Percentiles rank a stretch among this genome's conserved stretches.
These are phyloP conservation scores for Cyberlindnera maritima DNA, from an alignment of 805 yeast genomes.

Conservation along the genomic window DNA sequence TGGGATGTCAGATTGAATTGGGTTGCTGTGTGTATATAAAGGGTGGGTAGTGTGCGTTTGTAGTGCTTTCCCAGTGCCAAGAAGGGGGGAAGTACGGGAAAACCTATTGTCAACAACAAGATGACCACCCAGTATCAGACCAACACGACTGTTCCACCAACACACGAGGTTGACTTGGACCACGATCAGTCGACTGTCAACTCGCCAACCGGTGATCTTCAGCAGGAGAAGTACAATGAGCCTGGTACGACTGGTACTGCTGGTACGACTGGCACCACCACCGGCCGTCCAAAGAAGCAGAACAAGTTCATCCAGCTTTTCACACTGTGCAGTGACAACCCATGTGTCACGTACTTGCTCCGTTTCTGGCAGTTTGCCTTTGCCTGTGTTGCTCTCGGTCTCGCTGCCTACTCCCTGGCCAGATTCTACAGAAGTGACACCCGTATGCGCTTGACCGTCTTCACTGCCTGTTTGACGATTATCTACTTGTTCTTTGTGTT, in stretches of 20 bases:
- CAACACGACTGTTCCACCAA: not conserved
- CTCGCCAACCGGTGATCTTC: slow-evolving; percentile 18
- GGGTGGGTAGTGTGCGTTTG: too few relatives aligned
- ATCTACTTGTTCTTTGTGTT: slow-evolving; percentile 28
- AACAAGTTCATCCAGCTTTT: not conserved
- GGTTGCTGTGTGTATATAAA: too few relatives aligned
- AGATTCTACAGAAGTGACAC: slow-evolving; percentile 26
- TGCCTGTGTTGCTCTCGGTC: slow-evolving; percentile 30
- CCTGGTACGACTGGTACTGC: not conserved
- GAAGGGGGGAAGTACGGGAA: too few relatives aligned
- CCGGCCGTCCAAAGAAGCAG: not conserved
- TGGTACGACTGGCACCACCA: not conserved
- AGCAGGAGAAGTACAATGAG: slow-evolving; percentile 15
- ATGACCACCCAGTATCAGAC: not conserved
- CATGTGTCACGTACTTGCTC: slow-evolving; percentile 14
- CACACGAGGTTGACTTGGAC: slow-evolving; percentile 7
- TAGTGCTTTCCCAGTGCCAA: too few relatives aligned
- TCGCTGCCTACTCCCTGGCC: slow-evolving; percentile 27
- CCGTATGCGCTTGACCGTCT: slow-evolving; percentile 31
- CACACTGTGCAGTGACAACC: slow-evolving; percentile 7
- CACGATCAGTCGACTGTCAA: slow-evolving; percentile 26
- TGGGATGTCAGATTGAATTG: too few relatives aligned
- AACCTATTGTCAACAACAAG: not conserved
- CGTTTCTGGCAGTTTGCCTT: slow-evolving; percentile 28
- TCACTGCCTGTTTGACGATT: slow-evolving; percentile 31